Base-by-base conservation (phyloP, 2,329 filamentous ascomycete species). In the Aspergillus novofumigatus region DNA sequence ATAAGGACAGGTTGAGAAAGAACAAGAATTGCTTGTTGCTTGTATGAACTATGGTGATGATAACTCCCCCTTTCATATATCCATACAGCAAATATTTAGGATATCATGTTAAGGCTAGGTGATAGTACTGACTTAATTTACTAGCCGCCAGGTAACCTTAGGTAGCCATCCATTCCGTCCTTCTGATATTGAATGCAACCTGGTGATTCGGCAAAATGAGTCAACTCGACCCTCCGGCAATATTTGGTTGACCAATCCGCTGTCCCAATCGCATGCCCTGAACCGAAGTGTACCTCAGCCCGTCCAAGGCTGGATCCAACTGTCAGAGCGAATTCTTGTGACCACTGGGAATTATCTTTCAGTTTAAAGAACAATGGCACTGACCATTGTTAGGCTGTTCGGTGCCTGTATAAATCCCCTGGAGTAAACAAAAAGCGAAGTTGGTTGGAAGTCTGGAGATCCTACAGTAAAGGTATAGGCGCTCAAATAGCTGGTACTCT, bases 211-310 rank as follows among this genome's bases (percentile, higher is more conserved):
- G 25, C 45, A 35, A 52, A 55, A 48, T 14, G 26, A 54, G 51
- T 54, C 52, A 49, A 45, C 47, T 47, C 26, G 49, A 55, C 56
- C 59, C 57, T 58, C 54, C 49, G 42, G 21, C 52, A 29, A 44
- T 49, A 20, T 49, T 32, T 49, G 58, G 64, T 59, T 58, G 48
- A 11, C 68, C 67, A 69, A 70, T 71, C 55, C 54, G 17, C 55
- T 49, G 35, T 44, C 53, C 51, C 55, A 59, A 53, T 57, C 20
- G 49, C 52, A 59, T 59, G 55, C 56, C 68, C 60, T 59, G 61
- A 61, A 62, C 51, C 57, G 64, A 61, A 56, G 63, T 56, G 61
- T 68, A 65, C 65, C 71, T 68, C 68, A 69, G 68, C 61, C 63
- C 64, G 62, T 55, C 64, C 65, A 62, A 63, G 65, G 63, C 60